phyloP scores from a whole-genome alignment of 441 rosid genomes.

The Flueggea neowawraea region DNA sequence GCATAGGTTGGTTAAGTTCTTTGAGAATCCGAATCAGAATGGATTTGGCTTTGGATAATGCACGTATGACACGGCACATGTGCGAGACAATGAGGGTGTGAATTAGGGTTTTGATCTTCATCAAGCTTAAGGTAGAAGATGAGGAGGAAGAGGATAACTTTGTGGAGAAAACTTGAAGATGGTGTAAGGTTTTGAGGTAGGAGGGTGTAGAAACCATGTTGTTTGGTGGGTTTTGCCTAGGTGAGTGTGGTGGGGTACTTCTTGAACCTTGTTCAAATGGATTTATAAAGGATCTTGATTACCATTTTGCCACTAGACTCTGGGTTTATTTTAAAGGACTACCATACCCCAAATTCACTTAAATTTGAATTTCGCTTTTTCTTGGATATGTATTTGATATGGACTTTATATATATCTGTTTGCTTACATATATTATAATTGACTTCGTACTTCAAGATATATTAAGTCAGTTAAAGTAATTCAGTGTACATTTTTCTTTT shows the following conservation, averaged over 20 bases:
- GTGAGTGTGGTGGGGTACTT: constrained; percentile 14
- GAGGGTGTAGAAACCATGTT: constrained; percentile 28
- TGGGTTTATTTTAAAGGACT: constrained; percentile 33
- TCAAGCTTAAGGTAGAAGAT: constrained; percentile 40
- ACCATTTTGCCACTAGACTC: constrained; percentile 41
- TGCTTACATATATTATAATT: too few species aligned
- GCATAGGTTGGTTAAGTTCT: constrained; percentile 32
- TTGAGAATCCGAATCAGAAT: constrained; percentile 37
- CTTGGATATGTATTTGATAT: constrained; percentile 13
- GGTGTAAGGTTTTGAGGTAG: constrained; percentile 18
- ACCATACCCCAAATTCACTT: constrained; percentile 29
- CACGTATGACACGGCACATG: constrained; percentile 43
- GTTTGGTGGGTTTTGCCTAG: background rate
- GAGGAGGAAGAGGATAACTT: constrained; percentile 31
- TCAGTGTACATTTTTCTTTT: too few species aligned
- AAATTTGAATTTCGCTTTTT: background rate
- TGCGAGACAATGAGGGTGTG: constrained; percentile 52
- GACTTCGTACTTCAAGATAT: too few species aligned
- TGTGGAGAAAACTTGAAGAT: constrained; percentile 39
- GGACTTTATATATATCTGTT: background rate
- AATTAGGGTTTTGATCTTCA: constrained; percentile 57
- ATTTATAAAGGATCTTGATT: constrained; percentile 27
- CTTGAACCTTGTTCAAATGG: constrained; percentile 13
- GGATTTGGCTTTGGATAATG: constrained; percentile 57
- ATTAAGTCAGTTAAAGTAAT: too few species aligned